Conservation (phyloP, 2,329 filamentous ascomycete genomes). For the Lachnellula suecica region DNA sequence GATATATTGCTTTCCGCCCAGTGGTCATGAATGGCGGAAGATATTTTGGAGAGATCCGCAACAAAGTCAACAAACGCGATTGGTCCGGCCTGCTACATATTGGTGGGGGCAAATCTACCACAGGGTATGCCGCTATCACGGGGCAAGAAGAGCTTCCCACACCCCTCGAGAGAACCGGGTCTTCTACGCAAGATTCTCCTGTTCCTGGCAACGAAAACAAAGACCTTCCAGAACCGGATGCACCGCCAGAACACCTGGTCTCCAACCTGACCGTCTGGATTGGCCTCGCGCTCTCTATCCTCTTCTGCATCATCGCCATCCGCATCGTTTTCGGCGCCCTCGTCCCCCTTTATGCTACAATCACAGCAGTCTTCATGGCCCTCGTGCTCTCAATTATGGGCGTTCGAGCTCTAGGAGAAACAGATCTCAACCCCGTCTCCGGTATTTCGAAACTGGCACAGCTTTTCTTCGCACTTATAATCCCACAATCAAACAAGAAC, state of each 20-base stretch:
- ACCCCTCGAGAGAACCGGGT: constrained; percentile 9
- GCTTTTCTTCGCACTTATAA: constrained; percentile 88
- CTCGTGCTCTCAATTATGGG: constrained; percentile 78
- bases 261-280: constrained; percentile 68
- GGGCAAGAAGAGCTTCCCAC: constrained; percentile 20
- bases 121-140: constrained; percentile 28
- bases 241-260: constrained; percentile 80
- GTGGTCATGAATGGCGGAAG: constrained; percentile 46
- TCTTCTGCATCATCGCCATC: constrained; percentile 78
- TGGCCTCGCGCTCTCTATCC: constrained; percentile 73
- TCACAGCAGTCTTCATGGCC: constrained; percentile 81
- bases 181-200: constrained; percentile 1
- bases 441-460: constrained; percentile 97
- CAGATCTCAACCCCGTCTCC: constrained; percentile 92
- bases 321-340: constrained; percentile 80
- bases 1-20: constrained; percentile 71
- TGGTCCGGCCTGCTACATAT: constrained; percentile 30
- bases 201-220: constrained; percentile 20
- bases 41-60: constrained; percentile 35
- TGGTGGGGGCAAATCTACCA: constrained; percentile 13
- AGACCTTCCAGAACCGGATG: constrained; percentile 60
- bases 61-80: constrained; percentile 25
- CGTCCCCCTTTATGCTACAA: constrained; percentile 74
- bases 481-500: constrained; percentile 75
- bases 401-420: constrained; percentile 70